phyloP scores from a whole-genome alignment of 2,329 filamentous ascomycete genomes.

The Pestalotiopsis sp. region DNA sequence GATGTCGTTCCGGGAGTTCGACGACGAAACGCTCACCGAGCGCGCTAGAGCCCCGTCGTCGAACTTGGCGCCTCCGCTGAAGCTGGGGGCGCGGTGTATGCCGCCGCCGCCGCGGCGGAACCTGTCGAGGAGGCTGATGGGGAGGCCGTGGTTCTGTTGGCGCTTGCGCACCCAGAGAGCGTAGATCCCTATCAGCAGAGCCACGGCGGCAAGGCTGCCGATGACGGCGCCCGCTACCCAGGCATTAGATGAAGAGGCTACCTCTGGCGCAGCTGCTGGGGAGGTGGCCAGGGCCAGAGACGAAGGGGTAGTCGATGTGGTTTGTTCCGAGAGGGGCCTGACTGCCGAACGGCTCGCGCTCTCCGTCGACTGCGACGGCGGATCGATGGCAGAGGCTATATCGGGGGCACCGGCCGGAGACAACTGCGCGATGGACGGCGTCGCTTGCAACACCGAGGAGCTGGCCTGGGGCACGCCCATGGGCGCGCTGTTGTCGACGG shows the following conservation, averaged over 20 bases:
- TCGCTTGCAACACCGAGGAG: background rate
- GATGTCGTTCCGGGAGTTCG: background rate
- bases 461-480: background rate
- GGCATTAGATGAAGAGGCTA: slow-evolving; percentile 22
- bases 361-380: background rate
- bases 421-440: background rate
- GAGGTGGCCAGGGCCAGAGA: background rate
- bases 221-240: slow-evolving; percentile 39
- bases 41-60: background rate
- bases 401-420: background rate
- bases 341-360: background rate
- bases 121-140: background rate
- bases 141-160: slow-evolving; percentile 2
- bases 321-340: background rate
- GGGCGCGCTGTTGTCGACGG: slow-evolving; percentile 6
- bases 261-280: background rate
- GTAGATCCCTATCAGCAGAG: slow-evolving; percentile 33
- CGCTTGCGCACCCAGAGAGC: slow-evolving; percentile 33
- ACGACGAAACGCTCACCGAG: background rate
- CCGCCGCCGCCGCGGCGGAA: background rate
- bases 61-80: background rate
- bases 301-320: background rate
- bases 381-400: background rate
- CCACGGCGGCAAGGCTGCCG: slow-evolving; percentile 33
- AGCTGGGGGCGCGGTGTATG: background rate